Conservation (phyloP, 2,329 filamentous ascomycete species). For the Diaporthe capsici region DNA sequence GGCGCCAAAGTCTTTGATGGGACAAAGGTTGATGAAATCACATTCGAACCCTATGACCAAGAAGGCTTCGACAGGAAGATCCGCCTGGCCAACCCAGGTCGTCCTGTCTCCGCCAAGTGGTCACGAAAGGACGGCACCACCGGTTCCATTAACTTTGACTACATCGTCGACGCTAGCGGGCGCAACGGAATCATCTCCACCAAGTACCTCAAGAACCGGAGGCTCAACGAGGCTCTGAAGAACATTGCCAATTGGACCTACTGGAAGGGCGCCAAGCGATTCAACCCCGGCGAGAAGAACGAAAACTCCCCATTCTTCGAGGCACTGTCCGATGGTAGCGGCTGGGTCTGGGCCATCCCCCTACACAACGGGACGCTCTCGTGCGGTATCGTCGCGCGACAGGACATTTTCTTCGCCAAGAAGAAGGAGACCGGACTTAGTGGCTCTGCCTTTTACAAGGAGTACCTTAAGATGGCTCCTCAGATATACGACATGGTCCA, state of each 20-base stretch:
- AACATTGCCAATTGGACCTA: constrained; percentile 66
- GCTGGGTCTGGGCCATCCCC: constrained; percentile 66
- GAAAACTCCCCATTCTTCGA: constrained; percentile 60
- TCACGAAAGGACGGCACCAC: constrained; percentile 49
- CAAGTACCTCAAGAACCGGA: constrained; percentile 64
- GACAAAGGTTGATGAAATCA: constrained; percentile 52
- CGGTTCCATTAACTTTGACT: constrained; percentile 60
- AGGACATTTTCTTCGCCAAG: constrained; percentile 52
- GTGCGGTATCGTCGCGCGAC: constrained; percentile 59
- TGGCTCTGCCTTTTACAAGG: constrained; percentile 15
- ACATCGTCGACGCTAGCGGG: constrained; percentile 64
- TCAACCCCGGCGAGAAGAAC: constrained; percentile 44
- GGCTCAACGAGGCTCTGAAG: constrained; percentile 62
- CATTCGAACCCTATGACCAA: constrained; percentile 47
- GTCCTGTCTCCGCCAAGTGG: constrained; percentile 53
- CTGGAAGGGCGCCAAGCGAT: constrained; percentile 51
- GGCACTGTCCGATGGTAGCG: constrained; percentile 59
- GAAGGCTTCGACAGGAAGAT: background rate
- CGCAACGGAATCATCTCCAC: constrained; percentile 60
- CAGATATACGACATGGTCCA: background rate
- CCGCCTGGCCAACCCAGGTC: constrained; percentile 44
- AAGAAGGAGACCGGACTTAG: constrained; percentile 48
- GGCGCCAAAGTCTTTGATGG: constrained; percentile 59
- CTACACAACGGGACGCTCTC: constrained; percentile 61
- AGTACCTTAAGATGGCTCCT: background rate